These are phyloP conservation scores for Aeschynomene evenia DNA, from an alignment of 306 rosid species.

Conservation along the genomic window DNA sequence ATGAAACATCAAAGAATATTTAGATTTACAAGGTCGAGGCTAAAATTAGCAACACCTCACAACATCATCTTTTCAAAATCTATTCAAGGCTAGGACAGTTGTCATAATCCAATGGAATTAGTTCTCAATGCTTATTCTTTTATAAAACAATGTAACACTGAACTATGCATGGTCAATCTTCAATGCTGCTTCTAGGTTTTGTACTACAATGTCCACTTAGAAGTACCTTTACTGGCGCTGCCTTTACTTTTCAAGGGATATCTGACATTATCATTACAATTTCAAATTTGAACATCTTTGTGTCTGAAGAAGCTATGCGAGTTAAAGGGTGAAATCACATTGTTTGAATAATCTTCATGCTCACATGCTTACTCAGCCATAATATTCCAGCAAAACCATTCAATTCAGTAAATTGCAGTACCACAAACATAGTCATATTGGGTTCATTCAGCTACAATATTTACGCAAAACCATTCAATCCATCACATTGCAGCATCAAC, in stretches of 20 bases:
- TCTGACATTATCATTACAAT: slow-evolving; percentile 19
- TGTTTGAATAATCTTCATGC: not conserved
- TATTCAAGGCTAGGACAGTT: slow-evolving; percentile 10
- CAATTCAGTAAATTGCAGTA: not conserved
- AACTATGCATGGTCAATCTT: not conserved
- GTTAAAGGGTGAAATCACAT: not conserved
- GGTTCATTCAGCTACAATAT: not conserved
- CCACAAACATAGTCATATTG: not conserved
- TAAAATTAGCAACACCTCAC: not conserved
- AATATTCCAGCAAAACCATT: not conserved
- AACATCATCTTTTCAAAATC: not conserved
- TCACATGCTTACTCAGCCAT: not conserved
- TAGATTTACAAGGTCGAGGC: not conserved
- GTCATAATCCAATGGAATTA: slow-evolving; percentile 14
- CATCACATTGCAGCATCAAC: not conserved
- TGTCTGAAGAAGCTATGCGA: slow-evolving; percentile 1
- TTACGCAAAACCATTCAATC: not conserved
- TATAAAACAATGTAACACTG: not conserved
- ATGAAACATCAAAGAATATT: not conserved
- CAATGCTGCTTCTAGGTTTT: slow-evolving; percentile 2
- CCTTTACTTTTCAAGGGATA: slow-evolving; percentile 1
- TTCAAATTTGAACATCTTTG: slow-evolving; percentile 21
- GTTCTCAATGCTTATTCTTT: not conserved
- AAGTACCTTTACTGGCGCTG: not conserved
- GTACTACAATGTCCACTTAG: not conserved